Conservation (phyloP, 2,329 filamentous ascomycete genomes). For the Metarhizium rileyi region DNA sequence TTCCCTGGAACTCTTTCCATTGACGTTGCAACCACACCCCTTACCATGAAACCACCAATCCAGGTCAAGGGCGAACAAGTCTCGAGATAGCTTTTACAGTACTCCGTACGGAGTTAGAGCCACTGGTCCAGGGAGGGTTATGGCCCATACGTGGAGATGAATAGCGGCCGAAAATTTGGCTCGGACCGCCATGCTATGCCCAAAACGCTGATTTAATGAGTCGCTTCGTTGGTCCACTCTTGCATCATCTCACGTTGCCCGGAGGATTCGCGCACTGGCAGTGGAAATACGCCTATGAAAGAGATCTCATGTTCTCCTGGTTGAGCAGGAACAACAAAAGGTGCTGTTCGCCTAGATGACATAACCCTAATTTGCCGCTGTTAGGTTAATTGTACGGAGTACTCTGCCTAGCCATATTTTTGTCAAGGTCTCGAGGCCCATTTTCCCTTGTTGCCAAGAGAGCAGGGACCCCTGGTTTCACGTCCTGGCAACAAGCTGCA, state of each 20-base stretch:
- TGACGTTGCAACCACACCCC: background rate
- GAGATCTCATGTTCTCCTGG: too few species aligned
- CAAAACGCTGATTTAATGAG: background rate
- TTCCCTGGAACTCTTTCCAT: background rate
- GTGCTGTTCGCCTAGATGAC: too few species aligned
- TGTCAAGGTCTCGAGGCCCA: background rate
- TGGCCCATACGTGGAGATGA: background rate
- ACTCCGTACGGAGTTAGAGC: too few species aligned
- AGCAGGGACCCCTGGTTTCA: constrained; percentile 2
- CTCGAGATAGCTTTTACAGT: background rate
- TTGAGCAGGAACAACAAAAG: too few species aligned
- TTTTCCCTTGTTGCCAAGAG: background rate
- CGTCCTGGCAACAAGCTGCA: constrained; percentile 6
- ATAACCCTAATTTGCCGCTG: too few species aligned
- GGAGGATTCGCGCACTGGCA: too few species aligned
- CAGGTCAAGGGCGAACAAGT: background rate
- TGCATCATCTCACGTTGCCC: too few species aligned
- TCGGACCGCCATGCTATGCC: background rate
- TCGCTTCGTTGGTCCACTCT: background rate
- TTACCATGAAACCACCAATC: constrained; percentile 2
- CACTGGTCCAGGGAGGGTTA: background rate
- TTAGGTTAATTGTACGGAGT: too few species aligned
- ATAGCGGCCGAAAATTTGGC: background rate
- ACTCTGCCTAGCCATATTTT: background rate
- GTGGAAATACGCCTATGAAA: too few species aligned